Evolutionary conservation across 2,329 filamentous ascomycete species (phyloP), one percentile per base, ranked within the genome.

Genomic region (Thielaviopsis cerberus): DNA sequence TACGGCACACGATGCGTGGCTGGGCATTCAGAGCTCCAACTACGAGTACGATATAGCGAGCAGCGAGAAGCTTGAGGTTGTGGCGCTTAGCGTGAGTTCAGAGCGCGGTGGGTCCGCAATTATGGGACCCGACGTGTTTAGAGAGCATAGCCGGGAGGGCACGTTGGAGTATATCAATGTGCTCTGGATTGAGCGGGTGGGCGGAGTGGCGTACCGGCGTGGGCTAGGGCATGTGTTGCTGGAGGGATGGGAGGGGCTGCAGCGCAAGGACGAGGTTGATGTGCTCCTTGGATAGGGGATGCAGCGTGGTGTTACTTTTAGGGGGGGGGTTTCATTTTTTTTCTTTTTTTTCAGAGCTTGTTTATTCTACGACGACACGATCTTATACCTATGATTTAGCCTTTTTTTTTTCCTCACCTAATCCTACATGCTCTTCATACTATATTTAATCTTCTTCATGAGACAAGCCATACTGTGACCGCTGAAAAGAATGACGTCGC

Each of bases 151-250:
- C 24, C 37, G 51, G 3, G 71, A 75, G 57, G 71, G 71, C 30
- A 66, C 68, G 30, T 65, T 76, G 26, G 72, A 75, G 59, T 70
- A 74, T 63, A 69, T 74, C 20, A 74, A 74, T 26, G 72, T 74
- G 45, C 62, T 74, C 30, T 74, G 72, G 72, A 68, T 74, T 20
- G 72, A 74, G 66, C 65, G 71, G 24, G 72, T 74, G 22, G 71
- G 71, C 10, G 72, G 68, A 17, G 66, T 74, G 57, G 68, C 68
- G 6, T 73, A 70, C 59, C 64, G 72, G 20, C 63, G 72, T 26
- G 72, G 72, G 2, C 65, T 74, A 26, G 72, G 72, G 0, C 72
- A 74, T 62, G 67, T 74, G 4, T 56, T 74, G 53, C 65, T 68
- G 58, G 67, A 67, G 61, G 69, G 67, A 0, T 74, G 72, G 72